phyloP scores from a whole-genome alignment of 371 early-diverging fungal species.

The Mucor lusitanicus region DNA sequence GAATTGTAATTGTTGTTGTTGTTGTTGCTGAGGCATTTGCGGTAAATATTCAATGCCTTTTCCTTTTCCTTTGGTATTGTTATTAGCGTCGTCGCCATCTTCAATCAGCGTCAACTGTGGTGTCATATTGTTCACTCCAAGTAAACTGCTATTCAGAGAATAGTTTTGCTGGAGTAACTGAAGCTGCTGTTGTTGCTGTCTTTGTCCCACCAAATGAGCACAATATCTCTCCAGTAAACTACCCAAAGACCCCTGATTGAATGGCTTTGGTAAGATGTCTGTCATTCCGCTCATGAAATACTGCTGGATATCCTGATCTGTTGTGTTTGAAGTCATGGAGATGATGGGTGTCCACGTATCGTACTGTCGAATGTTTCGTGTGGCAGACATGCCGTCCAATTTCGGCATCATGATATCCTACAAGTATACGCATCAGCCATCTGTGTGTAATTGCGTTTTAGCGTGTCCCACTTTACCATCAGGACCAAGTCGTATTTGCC shows the following conservation, averaged over 20 bases:
- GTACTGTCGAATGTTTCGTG: constrained; percentile 72
- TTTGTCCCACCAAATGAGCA: constrained; percentile 50
- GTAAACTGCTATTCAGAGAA: constrained; percentile 11
- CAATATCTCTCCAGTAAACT: constrained; percentile 67
- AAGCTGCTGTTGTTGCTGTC: constrained; percentile 25
- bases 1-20: not conserved
- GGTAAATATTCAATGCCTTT: constrained; percentile 1
- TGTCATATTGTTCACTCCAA: constrained; percentile 7
- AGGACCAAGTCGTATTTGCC: constrained; percentile 77
- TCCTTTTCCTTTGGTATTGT: constrained; percentile 6
- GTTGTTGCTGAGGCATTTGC: not conserved
- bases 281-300: constrained; percentile 80
- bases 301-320: constrained; percentile 63
- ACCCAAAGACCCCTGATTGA: constrained; percentile 55
- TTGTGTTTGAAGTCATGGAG: constrained; percentile 74
- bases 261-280: constrained; percentile 80
- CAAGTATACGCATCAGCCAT: not conserved
- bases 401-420: constrained; percentile 80
- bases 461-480: constrained; percentile 53
- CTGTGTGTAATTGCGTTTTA: not conserved
- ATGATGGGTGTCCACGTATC: constrained; percentile 78
- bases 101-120: constrained; percentile 24
- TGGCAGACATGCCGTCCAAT: constrained; percentile 75
- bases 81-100: constrained; percentile 6
- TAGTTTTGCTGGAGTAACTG: constrained; percentile 25